Conservation (phyloP, 345 rosid genomes). For the Murraya paniculata region DNA sequence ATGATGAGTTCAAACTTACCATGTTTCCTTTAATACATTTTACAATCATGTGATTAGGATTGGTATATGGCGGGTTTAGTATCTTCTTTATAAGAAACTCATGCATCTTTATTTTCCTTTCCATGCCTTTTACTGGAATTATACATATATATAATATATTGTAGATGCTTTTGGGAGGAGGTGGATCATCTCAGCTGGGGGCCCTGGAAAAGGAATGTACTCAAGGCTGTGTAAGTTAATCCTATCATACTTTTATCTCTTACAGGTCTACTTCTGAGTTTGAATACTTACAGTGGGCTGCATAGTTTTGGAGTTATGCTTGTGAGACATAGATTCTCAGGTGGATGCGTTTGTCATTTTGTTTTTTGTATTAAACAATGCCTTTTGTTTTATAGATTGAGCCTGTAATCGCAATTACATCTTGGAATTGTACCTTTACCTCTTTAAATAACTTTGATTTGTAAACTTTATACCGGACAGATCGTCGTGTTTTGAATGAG, state of each 20-base stretch:
- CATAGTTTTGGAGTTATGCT: background rate
- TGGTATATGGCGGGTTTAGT: background rate
- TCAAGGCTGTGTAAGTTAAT: slow-evolving; percentile 79
- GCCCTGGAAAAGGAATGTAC: slow-evolving; percentile 96
- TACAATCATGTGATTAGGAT: background rate
- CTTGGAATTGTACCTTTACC: background rate
- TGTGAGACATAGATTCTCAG: background rate
- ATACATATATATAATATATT: slow-evolving; percentile 11
- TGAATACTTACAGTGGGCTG: background rate
- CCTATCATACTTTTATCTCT: background rate
- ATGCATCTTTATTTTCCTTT: background rate
- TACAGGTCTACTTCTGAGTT: background rate
- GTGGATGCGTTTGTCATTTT: background rate
- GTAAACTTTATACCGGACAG: slow-evolving; percentile 29
- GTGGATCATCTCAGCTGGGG: slow-evolving; percentile 96
- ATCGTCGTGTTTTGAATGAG: slow-evolving; percentile 67
- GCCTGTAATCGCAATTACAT: background rate
- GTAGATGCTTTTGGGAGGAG: slow-evolving; percentile 98
- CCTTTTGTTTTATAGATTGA: background rate
- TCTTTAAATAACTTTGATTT: background rate
- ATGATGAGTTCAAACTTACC: background rate
- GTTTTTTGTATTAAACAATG: background rate
- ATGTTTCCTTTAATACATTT: background rate
- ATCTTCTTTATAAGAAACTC: too few relatives aligned
- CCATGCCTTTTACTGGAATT: background rate